These are phyloP conservation scores for Magnaporthiopsis rhizophila DNA, from an alignment of 2,329 filamentous ascomycete genomes.

Conservation along the genomic window DNA sequence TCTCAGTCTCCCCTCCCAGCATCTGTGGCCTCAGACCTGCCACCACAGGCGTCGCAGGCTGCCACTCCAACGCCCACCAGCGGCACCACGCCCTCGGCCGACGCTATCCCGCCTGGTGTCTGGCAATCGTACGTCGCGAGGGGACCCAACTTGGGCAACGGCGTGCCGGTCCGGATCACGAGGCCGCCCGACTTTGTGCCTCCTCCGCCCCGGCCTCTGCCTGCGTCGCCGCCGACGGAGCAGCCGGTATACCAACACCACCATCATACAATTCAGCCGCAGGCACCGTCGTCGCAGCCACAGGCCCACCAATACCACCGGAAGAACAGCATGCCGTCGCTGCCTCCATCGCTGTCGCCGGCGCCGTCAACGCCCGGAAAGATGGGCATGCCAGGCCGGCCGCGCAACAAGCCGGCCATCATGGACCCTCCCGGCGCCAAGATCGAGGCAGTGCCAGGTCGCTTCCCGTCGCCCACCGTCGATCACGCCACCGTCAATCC, in stretches of 20 bases:
- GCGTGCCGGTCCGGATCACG: not conserved
- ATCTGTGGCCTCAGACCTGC: not conserved
- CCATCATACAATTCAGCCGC: not conserved
- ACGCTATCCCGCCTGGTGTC: not conserved
- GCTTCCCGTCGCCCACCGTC: conserved; percentile 27
- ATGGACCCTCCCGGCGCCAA: conserved; percentile 21
- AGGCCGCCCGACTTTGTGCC: not conserved
- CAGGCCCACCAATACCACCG: not conserved
- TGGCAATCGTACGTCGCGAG: not conserved
- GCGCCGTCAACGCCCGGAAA: conserved; percentile 1
- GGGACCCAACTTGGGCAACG: not conserved
- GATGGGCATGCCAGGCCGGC: conserved; percentile 5
- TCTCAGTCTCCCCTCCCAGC: not conserved
- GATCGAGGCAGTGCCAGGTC: conserved; percentile 8
- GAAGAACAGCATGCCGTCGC: no score
- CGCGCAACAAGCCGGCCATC: conserved; percentile 16
- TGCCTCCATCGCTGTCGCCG: not conserved
- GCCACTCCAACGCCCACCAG: not conserved
- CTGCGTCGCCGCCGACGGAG: not conserved
- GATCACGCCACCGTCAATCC: conserved; percentile 21
- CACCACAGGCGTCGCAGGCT: not conserved
- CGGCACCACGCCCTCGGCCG: no score
- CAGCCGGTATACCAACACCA: not conserved
- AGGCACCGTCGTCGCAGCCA: not conserved
- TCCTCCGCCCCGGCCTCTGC: not conserved